phyloP scores from a whole-genome alignment of 2,329 filamentous ascomycete genomes.

The Pseudogymnoascus sp. region DNA sequence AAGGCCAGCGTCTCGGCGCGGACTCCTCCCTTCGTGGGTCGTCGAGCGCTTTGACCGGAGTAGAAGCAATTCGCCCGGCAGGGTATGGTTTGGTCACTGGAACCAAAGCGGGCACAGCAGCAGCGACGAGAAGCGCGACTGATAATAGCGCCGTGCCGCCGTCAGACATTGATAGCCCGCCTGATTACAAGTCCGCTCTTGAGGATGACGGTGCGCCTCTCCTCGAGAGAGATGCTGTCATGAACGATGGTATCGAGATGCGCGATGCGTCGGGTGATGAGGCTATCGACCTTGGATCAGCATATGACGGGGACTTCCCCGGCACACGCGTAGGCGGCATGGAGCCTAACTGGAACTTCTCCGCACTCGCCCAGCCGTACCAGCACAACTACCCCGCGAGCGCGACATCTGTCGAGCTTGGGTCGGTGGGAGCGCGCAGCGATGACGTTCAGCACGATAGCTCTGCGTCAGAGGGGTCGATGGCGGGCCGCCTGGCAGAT shows the following conservation, averaged over 20 bases:
- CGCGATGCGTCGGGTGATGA: conserved; percentile 13
- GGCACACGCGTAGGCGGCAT: not conserved
- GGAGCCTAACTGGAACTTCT: conserved; percentile 16
- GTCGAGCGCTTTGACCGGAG: conserved; percentile 78
- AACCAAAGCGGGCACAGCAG: conserved; percentile 18
- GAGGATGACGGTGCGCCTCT: conserved; percentile 16
- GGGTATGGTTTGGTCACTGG: conserved; percentile 44
- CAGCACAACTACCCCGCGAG: not conserved
- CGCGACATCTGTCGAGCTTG: not conserved
- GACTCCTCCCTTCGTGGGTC: conserved; percentile 80
- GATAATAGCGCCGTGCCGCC: not conserved
- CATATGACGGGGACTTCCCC: not conserved
- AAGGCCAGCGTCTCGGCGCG: conserved; percentile 77
- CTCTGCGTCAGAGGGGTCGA: conserved; percentile 18
- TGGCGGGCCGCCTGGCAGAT: conserved; percentile 19
- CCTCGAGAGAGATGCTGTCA: conserved; percentile 11
- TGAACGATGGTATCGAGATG: conserved; percentile 18
- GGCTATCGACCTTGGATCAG: conserved; percentile 21
- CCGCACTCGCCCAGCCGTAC: conserved; percentile 8
- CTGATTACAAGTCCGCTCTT: conserved; percentile 21
- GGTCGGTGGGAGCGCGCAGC: conserved; percentile 15
- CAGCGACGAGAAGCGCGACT: conserved; percentile 2
- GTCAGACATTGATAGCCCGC: conserved; percentile 11
- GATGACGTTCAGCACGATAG: conserved; percentile 26
- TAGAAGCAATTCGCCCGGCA: conserved; percentile 64